Percentiles rank a stretch among this genome's conserved stretches.
These are phyloP conservation scores for Quercus tomentella DNA, from an alignment of 331 rosid species.

Conservation along the genomic window DNA sequence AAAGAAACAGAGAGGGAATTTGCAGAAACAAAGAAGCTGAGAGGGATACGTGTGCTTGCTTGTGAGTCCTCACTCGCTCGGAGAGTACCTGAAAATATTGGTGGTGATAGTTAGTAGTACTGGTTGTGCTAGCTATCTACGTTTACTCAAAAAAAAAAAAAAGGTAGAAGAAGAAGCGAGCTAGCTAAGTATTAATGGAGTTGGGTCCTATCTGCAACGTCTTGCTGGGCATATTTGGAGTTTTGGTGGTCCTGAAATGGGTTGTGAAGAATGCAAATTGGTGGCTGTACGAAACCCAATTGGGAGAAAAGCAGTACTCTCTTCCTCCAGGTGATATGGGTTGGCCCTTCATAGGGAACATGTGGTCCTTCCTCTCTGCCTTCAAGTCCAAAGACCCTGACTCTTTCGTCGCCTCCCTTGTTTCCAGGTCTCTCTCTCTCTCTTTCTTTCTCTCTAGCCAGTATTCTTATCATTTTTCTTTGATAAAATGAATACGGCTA, in stretches of 20 bases:
- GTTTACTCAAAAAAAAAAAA: too few species aligned
- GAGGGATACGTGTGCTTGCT: too few species aligned
- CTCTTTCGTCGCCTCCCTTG: slow-evolving; percentile 57
- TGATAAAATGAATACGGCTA: too few species aligned
- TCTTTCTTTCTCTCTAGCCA: background rate
- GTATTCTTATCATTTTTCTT: background rate
- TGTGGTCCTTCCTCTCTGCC: slow-evolving; percentile 85
- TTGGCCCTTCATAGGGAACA: slow-evolving; percentile 83
- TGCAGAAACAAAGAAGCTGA: too few species aligned
- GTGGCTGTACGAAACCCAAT: slow-evolving; percentile 62
- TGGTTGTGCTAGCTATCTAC: too few species aligned
- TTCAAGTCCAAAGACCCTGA: slow-evolving; percentile 85
- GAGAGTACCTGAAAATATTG: too few species aligned
- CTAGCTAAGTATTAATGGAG: slow-evolving; percentile 16
- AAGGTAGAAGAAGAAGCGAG: too few species aligned
- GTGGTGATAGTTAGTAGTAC: too few species aligned
- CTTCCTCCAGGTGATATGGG: slow-evolving; percentile 96
- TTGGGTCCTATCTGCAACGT: background rate
- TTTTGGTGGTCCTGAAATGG: slow-evolving; percentile 22
- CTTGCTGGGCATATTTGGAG: background rate
- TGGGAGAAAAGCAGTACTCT: slow-evolving; percentile 49
- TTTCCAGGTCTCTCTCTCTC: slow-evolving; percentile 47
- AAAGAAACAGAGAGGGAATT: too few species aligned
- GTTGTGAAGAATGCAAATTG: slow-evolving; percentile 41
- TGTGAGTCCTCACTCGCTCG: too few species aligned